Conservation (phyloP, 2,329 filamentous ascomycete genomes). For the Emericellopsis atlantica region DNA sequence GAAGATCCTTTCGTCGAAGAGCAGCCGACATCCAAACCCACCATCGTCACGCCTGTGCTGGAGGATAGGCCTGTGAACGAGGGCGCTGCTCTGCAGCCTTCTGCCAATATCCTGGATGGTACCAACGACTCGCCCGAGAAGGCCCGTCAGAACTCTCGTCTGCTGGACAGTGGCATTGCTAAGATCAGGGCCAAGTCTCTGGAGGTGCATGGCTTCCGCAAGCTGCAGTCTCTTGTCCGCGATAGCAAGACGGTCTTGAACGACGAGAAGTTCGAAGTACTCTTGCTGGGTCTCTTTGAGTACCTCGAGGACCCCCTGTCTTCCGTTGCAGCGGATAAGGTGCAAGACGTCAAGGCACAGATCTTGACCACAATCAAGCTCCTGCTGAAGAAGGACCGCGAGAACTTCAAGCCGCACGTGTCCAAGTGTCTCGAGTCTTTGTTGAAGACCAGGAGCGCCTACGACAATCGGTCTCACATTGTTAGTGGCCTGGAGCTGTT, state of each 20-base stretch:
- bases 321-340: conserved; percentile 47
- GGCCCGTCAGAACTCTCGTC: conserved; percentile 41
- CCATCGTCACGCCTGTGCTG: conserved; percentile 35
- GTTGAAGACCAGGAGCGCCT: conserved; percentile 49
- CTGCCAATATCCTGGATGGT: conserved; percentile 7
- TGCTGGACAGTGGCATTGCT: conserved; percentile 62
- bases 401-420: conserved; percentile 55
- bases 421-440: conserved; percentile 55
- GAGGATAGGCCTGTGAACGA: conserved; percentile 51
- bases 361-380: conserved; percentile 62
- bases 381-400: conserved; percentile 54
- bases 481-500: conserved; percentile 63
- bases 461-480: conserved; percentile 59
- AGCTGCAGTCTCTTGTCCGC: conserved; percentile 62
- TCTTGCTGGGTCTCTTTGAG: conserved; percentile 56
- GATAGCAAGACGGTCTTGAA: conserved; percentile 51
- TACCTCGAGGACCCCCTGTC: conserved; percentile 53
- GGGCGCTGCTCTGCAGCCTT: conserved; percentile 23
- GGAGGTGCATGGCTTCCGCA: conserved; percentile 73
- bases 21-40: conserved; percentile 30
- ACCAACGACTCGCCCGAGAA: conserved; percentile 33
- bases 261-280: conserved; percentile 55
- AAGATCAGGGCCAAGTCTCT: conserved; percentile 59
- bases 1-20: conserved; percentile 47
- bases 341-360: conserved; percentile 61